Conservation (phyloP, 2,329 filamentous ascomycete species). For the Colletotrichum gigasporum region DNA sequence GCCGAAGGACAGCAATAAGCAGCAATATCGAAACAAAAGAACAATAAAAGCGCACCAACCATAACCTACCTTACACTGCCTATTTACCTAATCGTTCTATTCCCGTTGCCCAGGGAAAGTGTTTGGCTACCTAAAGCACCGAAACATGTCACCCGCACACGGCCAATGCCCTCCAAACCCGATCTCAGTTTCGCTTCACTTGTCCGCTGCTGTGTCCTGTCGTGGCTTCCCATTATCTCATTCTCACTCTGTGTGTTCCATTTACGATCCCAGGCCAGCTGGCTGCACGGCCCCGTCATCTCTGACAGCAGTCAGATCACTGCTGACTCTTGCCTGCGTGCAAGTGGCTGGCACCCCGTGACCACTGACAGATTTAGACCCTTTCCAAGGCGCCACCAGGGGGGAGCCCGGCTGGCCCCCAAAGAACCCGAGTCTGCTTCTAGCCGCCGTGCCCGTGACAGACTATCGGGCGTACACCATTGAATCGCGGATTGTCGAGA, state of each 20-base stretch:
- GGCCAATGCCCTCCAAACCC: not conserved
- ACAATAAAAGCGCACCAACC: not conserved
- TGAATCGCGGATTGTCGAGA: slow-evolving; percentile 3
- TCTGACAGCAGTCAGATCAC: not conserved
- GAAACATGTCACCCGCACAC: not conserved
- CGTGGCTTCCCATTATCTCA: no score
- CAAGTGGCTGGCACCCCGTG: slow-evolving; percentile 4
- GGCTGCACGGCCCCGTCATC: not conserved
- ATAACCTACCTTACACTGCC: not conserved
- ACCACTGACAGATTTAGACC: not conserved
- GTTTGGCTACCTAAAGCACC: not conserved
- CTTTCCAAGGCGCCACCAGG: not conserved
- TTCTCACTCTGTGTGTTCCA: not conserved
- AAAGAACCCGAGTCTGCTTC: not conserved
- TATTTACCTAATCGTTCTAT: not conserved
- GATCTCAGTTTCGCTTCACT: not conserved
- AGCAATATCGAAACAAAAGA: no score
- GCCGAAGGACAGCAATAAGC: not conserved
- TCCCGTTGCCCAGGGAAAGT: not conserved
- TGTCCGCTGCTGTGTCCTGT: no score
- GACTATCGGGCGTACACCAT: not conserved
- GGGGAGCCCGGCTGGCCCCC: not conserved
- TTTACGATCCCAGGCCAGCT: not conserved
- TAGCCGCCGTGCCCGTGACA: not conserved
- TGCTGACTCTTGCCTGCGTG: not conserved